phyloP scores from a whole-genome alignment of 352 stramenopile genomes.

The Phytophthora vignae region DNA sequence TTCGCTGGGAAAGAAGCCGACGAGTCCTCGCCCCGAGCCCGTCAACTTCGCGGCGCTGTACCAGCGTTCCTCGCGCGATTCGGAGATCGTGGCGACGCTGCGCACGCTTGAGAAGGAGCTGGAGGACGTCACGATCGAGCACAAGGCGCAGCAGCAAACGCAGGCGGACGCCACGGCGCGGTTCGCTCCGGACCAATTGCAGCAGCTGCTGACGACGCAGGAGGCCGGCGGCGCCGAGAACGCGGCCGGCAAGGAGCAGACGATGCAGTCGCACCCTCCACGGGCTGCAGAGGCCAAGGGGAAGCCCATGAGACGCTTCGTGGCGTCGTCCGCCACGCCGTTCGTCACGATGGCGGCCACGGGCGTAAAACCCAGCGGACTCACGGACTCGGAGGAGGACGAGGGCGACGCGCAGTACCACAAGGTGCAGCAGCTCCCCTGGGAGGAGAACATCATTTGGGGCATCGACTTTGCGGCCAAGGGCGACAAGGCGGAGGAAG shows the following conservation, averaged over 20 bases:
- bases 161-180: constrained; percentile 30
- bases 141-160: constrained; percentile 34
- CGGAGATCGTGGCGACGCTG: constrained; percentile 62
- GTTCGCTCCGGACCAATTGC: constrained; percentile 71
- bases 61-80: constrained; percentile 60
- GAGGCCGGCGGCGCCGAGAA: constrained; percentile 50
- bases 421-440: constrained; percentile 83
- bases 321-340: constrained; percentile 63
- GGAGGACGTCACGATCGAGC: constrained; percentile 49
- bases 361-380: constrained; percentile 11
- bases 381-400: constrained; percentile 25
- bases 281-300: constrained; percentile 54
- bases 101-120: constrained; percentile 66
- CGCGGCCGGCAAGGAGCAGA: constrained; percentile 52
- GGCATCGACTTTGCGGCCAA: constrained; percentile 64
- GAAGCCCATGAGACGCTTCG: constrained; percentile 79
- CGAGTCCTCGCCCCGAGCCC: constrained; percentile 5
- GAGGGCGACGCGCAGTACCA: constrained; percentile 74
- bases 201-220: constrained; percentile 66
- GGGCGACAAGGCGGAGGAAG: constrained; percentile 21
- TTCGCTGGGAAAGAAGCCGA: constrained; percentile 17
- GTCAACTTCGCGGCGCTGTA: constrained; percentile 72
- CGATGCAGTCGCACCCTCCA: constrained; percentile 39
- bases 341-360: constrained; percentile 56
- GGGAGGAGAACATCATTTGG: constrained; percentile 88